These are phyloP conservation scores for Penicillium silybi DNA, from an alignment of 495 filamentous ascomycete species.

Conservation along the genomic window DNA sequence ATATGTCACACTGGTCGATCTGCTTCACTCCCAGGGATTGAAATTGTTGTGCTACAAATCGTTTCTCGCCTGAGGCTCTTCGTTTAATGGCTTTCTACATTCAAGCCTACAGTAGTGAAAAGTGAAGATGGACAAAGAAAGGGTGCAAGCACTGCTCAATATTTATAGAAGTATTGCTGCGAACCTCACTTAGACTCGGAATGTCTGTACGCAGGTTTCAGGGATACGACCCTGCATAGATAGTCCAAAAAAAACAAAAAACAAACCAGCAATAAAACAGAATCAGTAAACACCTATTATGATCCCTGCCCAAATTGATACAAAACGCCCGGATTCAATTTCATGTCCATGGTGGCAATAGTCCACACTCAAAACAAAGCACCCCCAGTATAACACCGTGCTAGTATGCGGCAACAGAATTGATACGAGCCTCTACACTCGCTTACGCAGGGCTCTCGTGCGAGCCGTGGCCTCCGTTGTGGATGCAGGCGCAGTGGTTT, in stretches of 20 bases:
- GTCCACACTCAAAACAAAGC: conserved; percentile 1
- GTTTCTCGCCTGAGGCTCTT: no score
- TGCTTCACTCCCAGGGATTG: no score
- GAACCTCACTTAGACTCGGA: no score
- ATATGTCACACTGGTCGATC: no score
- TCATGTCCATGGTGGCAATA: not conserved
- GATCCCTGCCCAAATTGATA: not conserved
- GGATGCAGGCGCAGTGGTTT: conserved; percentile 33
- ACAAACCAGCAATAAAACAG: not conserved
- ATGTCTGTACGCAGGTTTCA: no score
- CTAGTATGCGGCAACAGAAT: not conserved
- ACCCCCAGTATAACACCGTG: not conserved
- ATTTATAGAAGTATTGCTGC: no score
- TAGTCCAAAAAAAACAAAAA: not conserved
- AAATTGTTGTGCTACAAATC: no score
- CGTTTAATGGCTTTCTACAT: no score
- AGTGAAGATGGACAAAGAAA: no score
- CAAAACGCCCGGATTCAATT: not conserved
- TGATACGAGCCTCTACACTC: conserved; percentile 24
- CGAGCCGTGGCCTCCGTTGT: conserved; percentile 29
- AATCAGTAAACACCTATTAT: conserved; percentile 4
- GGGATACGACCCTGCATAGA: not conserved
- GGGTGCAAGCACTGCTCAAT: no score
- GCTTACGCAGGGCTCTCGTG: conserved; percentile 46
- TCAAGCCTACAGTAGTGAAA: no score